Evolutionary conservation across 306 rosid genomes (phyloP), one percentile per base, ranked within the genome.

Genomic region (Cicer arietinum): DNA sequence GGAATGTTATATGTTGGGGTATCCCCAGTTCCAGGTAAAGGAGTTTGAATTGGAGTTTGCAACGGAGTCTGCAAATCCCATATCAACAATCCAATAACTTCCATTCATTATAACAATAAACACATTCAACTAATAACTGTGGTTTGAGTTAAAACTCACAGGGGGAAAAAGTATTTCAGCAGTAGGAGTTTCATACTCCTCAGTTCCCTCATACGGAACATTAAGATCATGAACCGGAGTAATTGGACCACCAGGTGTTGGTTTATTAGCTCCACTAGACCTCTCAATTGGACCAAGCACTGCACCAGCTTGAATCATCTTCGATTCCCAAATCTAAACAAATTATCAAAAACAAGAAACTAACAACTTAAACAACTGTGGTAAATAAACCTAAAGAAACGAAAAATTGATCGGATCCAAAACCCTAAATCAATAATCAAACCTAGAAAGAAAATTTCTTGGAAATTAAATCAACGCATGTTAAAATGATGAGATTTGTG

Each of bases 171-270:
- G 93, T 59, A 95, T 85, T 14, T 95, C 99, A 40, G 98, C 97
- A 3, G 99, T 95, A 17, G 99, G 99, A 82, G 99, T 95, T 81
- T 95, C 99, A 35, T 89, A 95, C 79, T 95, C 99, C 75, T 95
- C 99, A 1, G 91, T 81, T 76, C 99, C 99, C 75, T 95, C 99
- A 66, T 95, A 95, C 0, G 99, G 99, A 10, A 95, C 87, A 41
- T 95, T 95, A n/a, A 95, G 99, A 90, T 95, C 99, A 44, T 92
- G 99, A 80, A 95, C 97, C 10, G 99, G 98, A 84, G 99, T 87
- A 39, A 88, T 85, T 0, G 92, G 88, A 61, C 94, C 93, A 22
- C 99, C 98, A 6, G 93, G 90, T 0, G 89, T 80, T 35, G 89
- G 85, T 86, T 87, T 92, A 25, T 89, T 92, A 18, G 85, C 80